These are phyloP conservation scores for Penicillium sp. DNA, from an alignment of 2,329 filamentous ascomycete species.

Conservation along the genomic window DNA sequence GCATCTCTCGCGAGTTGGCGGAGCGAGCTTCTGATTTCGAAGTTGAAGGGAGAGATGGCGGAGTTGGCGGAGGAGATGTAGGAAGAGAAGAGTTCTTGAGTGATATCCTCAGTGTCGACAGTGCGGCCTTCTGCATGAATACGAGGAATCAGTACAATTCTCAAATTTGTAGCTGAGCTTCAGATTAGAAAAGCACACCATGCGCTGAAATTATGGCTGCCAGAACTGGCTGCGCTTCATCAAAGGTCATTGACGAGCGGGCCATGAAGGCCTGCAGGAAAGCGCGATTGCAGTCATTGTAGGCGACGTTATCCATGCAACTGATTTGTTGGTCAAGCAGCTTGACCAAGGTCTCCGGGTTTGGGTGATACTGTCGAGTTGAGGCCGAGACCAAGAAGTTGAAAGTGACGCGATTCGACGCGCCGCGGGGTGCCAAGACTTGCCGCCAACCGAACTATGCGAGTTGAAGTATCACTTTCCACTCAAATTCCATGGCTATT, in stretches of 20 bases:
- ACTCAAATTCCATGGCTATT: no score
- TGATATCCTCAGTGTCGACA: conserved; percentile 62
- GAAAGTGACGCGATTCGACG: conserved; percentile 15
- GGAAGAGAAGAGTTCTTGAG: conserved; percentile 63
- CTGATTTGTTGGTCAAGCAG: neutral
- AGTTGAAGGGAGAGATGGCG: conserved; percentile 75
- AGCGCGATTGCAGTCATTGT: conserved; percentile 71
- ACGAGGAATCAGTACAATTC: neutral
- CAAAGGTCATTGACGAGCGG: conserved; percentile 71
- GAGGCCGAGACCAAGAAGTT: neutral
- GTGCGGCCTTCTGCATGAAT: conserved; percentile 42
- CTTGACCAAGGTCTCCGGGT: neutral
- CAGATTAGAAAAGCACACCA: conserved; percentile 31
- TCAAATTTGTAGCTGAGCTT: no score
- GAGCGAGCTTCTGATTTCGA: conserved; percentile 74
- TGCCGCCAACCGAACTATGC: neutral
- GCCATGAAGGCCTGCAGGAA: conserved; percentile 88
- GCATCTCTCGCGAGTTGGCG: conserved; percentile 61
- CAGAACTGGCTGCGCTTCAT: conserved; percentile 70
- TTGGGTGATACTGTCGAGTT: neutral
- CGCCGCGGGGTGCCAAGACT: conserved; percentile 17
- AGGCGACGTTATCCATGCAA: conserved; percentile 31
- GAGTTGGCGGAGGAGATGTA: conserved; percentile 70
- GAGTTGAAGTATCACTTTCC: neutral
- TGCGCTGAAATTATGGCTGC: conserved; percentile 69